Percentiles rank a stretch among this genome's conserved stretches.
phyloP scores from a whole-genome alignment of 371 early-diverging fungal genomes.

The Rhizopus arrhizus region DNA sequence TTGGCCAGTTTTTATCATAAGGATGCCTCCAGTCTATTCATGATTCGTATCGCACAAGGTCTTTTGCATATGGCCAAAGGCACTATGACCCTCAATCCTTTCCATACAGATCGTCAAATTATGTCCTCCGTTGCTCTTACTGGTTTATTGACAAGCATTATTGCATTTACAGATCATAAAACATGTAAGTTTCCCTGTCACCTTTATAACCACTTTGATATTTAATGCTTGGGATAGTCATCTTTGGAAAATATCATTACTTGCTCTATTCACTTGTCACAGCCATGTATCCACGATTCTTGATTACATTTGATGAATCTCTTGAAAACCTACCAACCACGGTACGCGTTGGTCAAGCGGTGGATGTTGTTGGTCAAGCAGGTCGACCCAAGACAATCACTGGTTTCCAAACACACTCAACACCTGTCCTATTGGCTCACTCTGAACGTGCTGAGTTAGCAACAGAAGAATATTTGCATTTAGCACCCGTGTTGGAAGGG shows the following conservation, averaged over 20 bases:
- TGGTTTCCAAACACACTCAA: constrained; percentile 98
- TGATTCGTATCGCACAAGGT: constrained; percentile 97
- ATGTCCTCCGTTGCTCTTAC: constrained; percentile 89
- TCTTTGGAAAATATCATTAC: constrained; percentile 88
- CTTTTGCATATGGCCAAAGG: constrained; percentile 98
- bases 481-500: constrained; percentile 88
- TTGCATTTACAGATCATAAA: constrained; percentile 90
- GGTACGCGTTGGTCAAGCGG: constrained; percentile 98
- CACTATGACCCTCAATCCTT: constrained; percentile 93
- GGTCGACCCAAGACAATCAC: constrained; percentile 98
- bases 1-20: constrained; percentile 97
- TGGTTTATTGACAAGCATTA: constrained; percentile 84
- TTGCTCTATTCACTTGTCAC: constrained; percentile 91
- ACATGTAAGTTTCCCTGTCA: constrained; percentile 57
- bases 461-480: constrained; percentile 90
- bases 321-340: constrained; percentile 78
- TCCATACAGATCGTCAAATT: constrained; percentile 87
- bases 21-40: constrained; percentile 89
- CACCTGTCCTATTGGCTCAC: constrained; percentile 96
- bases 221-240: constrained; percentile 48
- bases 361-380: constrained; percentile 99
- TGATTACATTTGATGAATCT: constrained; percentile 90
- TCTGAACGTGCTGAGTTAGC: constrained; percentile 98
- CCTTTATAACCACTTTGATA: background rate
- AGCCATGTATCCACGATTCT: constrained; percentile 96